These are phyloP conservation scores for Simplicillium aogashimaense DNA, from an alignment of 2,329 filamentous ascomycete species.

Conservation along the genomic window DNA sequence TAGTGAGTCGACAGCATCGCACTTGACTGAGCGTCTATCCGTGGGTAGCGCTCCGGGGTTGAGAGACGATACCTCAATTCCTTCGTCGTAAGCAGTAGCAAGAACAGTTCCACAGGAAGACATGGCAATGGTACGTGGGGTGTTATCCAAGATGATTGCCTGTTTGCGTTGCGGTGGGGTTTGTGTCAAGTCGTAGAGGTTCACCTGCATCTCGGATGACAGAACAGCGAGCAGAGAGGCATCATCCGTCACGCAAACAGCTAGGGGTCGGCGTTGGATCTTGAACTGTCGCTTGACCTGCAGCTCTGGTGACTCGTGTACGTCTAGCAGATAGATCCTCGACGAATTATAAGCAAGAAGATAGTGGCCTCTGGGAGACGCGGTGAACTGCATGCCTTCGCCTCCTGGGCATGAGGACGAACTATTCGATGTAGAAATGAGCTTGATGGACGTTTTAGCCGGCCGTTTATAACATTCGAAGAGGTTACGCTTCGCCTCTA, in stretches of 20 bases:
- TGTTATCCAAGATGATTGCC: conserved; percentile 68
- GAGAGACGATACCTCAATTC: conserved; percentile 79
- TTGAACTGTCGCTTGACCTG: conserved; percentile 69
- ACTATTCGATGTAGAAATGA: conserved; percentile 76
- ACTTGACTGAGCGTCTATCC: conserved; percentile 68
- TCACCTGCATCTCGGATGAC: conserved; percentile 73
- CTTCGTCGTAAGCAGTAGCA: conserved; percentile 75
- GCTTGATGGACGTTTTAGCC: conserved; percentile 59
- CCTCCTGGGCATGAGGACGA: conserved; percentile 75
- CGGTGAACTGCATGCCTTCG: conserved; percentile 76
- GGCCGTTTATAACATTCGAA: conserved; percentile 70
- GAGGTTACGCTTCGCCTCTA: conserved; percentile 65
- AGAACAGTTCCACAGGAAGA: conserved; percentile 75
- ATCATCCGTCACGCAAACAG: conserved; percentile 71
- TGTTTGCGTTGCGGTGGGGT: conserved; percentile 60
- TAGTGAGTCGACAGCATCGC: conserved; percentile 63
- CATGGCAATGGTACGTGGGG: conserved; percentile 67
- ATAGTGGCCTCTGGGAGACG: conserved; percentile 65
- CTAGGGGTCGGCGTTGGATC: conserved; percentile 63
- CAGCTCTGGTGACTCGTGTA: conserved; percentile 43
- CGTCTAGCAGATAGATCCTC: conserved; percentile 69
- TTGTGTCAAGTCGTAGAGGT: conserved; percentile 65
- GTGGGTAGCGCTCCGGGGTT: conserved; percentile 51
- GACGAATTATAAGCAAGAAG: conserved; percentile 79
- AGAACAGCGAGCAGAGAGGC: conserved; percentile 68